Evolutionary conservation across 2,329 filamentous ascomycete genomes (phyloP).

Genomic region (Clarireedia monteithiana): DNA sequence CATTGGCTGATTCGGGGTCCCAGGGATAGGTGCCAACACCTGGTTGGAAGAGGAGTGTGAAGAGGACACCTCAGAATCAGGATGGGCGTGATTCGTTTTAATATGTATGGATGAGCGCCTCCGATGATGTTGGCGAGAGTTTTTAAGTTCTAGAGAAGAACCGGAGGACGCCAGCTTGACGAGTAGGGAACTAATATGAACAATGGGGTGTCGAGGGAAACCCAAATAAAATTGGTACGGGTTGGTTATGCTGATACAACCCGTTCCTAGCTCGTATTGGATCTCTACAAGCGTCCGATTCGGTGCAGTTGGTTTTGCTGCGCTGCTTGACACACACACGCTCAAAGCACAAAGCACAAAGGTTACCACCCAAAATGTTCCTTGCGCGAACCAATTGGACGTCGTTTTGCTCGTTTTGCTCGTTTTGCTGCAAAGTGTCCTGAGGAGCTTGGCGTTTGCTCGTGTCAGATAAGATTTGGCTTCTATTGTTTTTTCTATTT

Average conservation of each 20-base stretch:
- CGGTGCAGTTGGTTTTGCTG: too few species aligned
- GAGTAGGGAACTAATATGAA: not conserved
- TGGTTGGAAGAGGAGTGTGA: conserved; percentile 7
- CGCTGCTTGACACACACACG: too few species aligned
- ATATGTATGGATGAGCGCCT: conserved; percentile 11
- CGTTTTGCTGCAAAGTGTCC: conserved; percentile 4
- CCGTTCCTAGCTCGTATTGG: too few species aligned
- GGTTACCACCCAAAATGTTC: not conserved
- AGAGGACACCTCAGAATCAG: not conserved
- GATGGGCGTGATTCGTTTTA: not conserved
- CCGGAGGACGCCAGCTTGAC: conserved; percentile 10
- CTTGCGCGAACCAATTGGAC: not conserved
- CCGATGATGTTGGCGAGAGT: conserved; percentile 7
- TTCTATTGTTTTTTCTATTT: too few species aligned
- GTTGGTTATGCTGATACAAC: too few species aligned
- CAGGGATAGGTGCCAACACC: conserved; percentile 27
- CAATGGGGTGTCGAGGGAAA: not conserved
- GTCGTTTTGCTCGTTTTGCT: not conserved
- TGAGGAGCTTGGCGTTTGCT: conserved; percentile 5
- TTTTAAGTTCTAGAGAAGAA: conserved; percentile 2
- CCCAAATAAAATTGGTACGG: not conserved
- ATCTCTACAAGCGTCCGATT: too few species aligned
- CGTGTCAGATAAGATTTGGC: not conserved
- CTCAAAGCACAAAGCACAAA: too few species aligned
- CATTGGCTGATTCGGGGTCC: conserved; percentile 58